These are phyloP conservation scores for Sextonia rubra DNA, from an alignment of 164 flowering plant species.

Conservation along the genomic window DNA sequence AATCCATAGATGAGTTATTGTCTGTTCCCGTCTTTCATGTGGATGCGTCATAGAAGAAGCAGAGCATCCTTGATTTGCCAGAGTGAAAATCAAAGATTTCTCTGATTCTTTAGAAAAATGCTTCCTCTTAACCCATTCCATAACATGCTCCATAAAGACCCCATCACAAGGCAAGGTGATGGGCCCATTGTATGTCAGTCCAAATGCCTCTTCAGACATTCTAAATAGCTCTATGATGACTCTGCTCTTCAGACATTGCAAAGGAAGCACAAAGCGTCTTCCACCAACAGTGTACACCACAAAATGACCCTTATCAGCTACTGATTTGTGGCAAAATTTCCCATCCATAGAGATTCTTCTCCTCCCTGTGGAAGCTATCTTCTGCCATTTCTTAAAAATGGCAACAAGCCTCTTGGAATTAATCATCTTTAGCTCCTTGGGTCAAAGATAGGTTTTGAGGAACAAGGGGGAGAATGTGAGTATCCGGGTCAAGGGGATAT, in stretches of 20 bases:
- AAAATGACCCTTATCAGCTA: slow-evolving; percentile 18
- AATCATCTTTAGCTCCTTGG: slow-evolving; percentile 1
- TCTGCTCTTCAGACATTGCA: slow-evolving; percentile 9
- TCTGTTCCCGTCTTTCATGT: background rate
- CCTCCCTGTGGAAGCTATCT: background rate
- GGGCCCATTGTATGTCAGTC: slow-evolving; percentile 15
- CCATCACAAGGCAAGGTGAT: slow-evolving; percentile 24
- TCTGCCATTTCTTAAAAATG: slow-evolving; percentile 7
- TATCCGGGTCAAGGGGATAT: background rate
- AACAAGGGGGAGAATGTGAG: background rate
- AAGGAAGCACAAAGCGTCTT: slow-evolving; percentile 22
- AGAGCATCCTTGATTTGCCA: background rate
- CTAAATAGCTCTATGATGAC: slow-evolving; percentile 16
- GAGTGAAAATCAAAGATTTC: slow-evolving; percentile 11
- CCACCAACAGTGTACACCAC: slow-evolving; percentile 22
- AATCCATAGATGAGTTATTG: background rate
- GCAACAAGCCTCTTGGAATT: slow-evolving; percentile 3
- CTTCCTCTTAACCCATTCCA: slow-evolving; percentile 5
- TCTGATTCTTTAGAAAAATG: slow-evolving; percentile 4
- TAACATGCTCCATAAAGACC: slow-evolving; percentile 14
- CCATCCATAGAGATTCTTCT: slow-evolving; percentile 1
- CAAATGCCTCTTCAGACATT: slow-evolving; percentile 23
- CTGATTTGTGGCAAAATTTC: background rate
- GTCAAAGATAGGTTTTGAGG: background rate
- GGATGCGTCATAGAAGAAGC: background rate